Conservation (phyloP, 2,329 filamentous ascomycete genomes). For the Fusarium annulatum region DNA sequence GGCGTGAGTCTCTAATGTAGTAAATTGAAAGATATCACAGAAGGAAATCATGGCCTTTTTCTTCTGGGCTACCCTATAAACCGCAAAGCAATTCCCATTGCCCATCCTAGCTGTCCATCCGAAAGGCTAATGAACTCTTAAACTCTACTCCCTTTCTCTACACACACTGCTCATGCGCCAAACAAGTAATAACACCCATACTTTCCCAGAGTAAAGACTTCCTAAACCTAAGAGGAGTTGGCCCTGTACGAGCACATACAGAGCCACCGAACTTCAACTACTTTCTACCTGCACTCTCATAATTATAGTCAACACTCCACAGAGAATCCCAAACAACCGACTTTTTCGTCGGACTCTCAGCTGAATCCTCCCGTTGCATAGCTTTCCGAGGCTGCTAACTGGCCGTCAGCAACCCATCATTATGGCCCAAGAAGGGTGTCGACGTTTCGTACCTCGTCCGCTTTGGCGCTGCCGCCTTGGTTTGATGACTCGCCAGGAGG, state of each 20-base stretch:
- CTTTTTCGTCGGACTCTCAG: constrained; percentile 58
- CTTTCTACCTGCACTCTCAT: constrained; percentile 56
- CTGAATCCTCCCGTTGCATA: constrained; percentile 54
- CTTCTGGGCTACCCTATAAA: neutral
- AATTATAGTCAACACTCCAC: constrained; percentile 70
- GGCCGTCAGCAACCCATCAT: constrained; percentile 52
- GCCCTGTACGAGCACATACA: neutral
- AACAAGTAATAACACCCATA: constrained; percentile 22
- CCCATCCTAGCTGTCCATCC: neutral
- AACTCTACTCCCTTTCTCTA: constrained; percentile 26
- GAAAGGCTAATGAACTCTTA: constrained; percentile 13
- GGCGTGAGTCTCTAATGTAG: neutral
- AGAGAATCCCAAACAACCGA: constrained; percentile 71
- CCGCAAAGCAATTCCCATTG: neutral
- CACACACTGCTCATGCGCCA: constrained; percentile 27
- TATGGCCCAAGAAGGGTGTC: constrained; percentile 65
- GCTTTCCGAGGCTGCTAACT: constrained; percentile 43
- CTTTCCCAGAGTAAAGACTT: constrained; percentile 21
- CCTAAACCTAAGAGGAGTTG: neutral
- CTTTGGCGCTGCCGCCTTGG: constrained; percentile 39
- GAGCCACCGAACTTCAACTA: constrained; percentile 12
- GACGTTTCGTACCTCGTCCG: constrained; percentile 65
- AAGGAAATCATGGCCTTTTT: neutral
- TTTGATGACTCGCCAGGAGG: constrained; percentile 44
- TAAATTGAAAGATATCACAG: constrained; percentile 4